These are phyloP conservation scores for Metschnikowia orientalis DNA, from an alignment of 805 yeast species.

Conservation along the genomic window DNA sequence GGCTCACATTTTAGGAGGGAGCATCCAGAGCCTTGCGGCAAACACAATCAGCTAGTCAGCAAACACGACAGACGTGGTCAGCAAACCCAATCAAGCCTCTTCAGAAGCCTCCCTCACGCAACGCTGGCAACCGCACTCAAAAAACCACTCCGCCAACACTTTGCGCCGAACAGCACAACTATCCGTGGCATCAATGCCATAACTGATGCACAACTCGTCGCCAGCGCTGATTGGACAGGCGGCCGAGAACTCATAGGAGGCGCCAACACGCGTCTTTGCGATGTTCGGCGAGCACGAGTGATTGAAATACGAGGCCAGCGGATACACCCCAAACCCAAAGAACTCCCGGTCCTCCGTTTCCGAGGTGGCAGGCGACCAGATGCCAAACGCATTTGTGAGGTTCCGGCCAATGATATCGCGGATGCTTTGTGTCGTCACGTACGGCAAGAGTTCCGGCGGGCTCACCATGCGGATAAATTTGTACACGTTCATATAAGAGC, in stretches of 20 bases:
- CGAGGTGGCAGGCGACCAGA: slow-evolving; percentile 46
- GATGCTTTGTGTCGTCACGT: slow-evolving; percentile 35
- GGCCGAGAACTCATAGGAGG: slow-evolving; percentile 39
- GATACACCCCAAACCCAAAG: slow-evolving; percentile 57
- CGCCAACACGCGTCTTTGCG: slow-evolving; percentile 34
- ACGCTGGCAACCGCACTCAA: slow-evolving; percentile 48
- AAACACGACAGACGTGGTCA: too few species aligned
- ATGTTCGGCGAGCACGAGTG: slow-evolving; percentile 63
- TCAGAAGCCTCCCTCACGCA: slow-evolving; percentile 30
- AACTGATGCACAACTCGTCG: slow-evolving; percentile 56
- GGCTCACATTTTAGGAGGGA: too few species aligned
- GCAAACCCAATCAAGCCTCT: too few species aligned
- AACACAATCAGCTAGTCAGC: too few species aligned
- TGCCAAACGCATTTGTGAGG: slow-evolving; percentile 66
- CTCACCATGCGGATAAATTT: slow-evolving; percentile 42
- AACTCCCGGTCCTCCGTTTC: slow-evolving; percentile 47
- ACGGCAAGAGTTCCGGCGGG: slow-evolving; percentile 30
- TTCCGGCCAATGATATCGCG: slow-evolving; percentile 54
- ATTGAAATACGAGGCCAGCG: slow-evolving; percentile 63
- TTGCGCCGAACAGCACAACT: slow-evolving; percentile 37
- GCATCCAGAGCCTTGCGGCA: too few species aligned
- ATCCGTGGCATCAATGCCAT: slow-evolving; percentile 49
- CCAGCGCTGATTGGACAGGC: slow-evolving; percentile 34
- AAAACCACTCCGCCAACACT: slow-evolving; percentile 53
- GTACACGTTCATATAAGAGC: slow-evolving; percentile 45